phyloP scores from a whole-genome alignment of 345 rosid species.

The Ricinus communis region DNA sequence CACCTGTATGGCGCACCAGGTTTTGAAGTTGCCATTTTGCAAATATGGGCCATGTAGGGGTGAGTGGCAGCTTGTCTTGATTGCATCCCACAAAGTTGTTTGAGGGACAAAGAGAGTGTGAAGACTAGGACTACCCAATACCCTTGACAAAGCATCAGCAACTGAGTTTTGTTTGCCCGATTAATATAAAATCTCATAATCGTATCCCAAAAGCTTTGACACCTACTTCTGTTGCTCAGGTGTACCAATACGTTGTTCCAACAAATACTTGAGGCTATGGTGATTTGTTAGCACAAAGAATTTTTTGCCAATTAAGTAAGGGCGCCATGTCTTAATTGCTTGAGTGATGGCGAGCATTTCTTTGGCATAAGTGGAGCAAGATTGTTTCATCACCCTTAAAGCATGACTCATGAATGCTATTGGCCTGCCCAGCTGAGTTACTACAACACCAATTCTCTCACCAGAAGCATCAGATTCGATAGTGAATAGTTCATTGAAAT shows the following conservation, averaged over 20 bases:
- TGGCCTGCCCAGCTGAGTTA: neutral
- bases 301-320: neutral
- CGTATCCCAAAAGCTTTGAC: neutral
- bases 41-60: too few species aligned
- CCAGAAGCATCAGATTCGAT: neutral
- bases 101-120: too few species aligned
- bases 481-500: too few species aligned
- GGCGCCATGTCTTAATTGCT: neutral
- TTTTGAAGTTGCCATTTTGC: too few species aligned
- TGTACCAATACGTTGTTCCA: neutral
- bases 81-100: too few species aligned
- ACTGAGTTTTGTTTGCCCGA: neutral
- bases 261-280: neutral
- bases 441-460: accelerated
- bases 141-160: neutral
- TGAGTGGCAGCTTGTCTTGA: neutral
- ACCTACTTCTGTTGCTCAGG: neutral
- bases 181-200: neutral
- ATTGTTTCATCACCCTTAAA: neutral
- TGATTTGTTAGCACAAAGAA: neutral
- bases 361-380: neutral
- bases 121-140: neutral
- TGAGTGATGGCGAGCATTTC: neutral
- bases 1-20: neutral
- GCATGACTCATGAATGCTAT: neutral